Conservation (phyloP, 1,139 yeast species). For the Yamadazyma dendronema region DNA sequence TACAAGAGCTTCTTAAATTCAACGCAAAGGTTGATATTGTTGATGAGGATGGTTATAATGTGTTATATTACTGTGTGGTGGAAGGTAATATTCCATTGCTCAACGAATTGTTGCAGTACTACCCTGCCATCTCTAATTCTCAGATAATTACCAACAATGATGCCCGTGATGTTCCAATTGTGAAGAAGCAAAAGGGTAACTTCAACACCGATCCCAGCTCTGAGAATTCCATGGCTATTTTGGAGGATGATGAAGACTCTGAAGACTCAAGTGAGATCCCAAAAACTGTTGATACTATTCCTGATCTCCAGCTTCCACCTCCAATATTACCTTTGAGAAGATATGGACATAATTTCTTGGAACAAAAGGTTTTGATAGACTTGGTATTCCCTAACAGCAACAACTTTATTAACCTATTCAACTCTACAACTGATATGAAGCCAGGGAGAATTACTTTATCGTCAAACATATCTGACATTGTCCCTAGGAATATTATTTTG, state of each 20-base stretch:
- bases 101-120: slow-evolving; percentile 54
- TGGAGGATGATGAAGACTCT: slow-evolving; percentile 38
- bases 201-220: neutral
- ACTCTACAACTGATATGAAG: slow-evolving; percentile 42
- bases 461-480: slow-evolving; percentile 65
- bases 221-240: slow-evolving; percentile 22
- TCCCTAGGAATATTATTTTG: slow-evolving; percentile 79
- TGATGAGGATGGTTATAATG: slow-evolving; percentile 85
- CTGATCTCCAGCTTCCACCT: slow-evolving; percentile 90
- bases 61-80: slow-evolving; percentile 87
- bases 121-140: slow-evolving; percentile 12
- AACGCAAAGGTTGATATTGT: slow-evolving; percentile 71
- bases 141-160: slow-evolving; percentile 1
- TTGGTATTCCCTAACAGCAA: slow-evolving; percentile 59
- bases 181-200: slow-evolving; percentile 4
- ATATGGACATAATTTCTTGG: slow-evolving; percentile 94
- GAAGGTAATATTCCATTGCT: slow-evolving; percentile 86
- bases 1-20: slow-evolving; percentile 64
- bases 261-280: slow-evolving; percentile 34
- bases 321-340: slow-evolving; percentile 91
- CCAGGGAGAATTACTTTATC: slow-evolving; percentile 72
- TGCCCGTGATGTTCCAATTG: slow-evolving; percentile 4
- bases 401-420: slow-evolving; percentile 52
- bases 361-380: slow-evolving; percentile 82
- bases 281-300: slow-evolving; percentile 66